Evolutionary conservation across 371 early-diverging fungal genomes (phyloP), one percentile per base, ranked within the genome.

Genomic region (Saksenaea vasiformis): DNA sequence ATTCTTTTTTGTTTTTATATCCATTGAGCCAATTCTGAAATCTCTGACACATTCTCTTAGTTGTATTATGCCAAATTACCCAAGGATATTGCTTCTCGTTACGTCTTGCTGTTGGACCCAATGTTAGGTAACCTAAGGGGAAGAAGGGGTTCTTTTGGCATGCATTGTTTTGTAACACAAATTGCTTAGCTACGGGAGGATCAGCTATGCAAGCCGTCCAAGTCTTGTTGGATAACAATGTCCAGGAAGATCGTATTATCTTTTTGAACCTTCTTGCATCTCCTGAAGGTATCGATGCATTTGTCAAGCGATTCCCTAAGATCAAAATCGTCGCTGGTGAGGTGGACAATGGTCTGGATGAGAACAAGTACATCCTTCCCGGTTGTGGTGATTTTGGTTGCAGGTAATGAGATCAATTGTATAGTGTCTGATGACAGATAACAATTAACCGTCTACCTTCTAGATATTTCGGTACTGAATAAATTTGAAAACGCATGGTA

Each of bases 331-430:
- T 93, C 39, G 89, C 90, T 26, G 94, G 92, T 35, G 93, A 89
- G 58, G 78, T 97, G 27, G 97, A 97, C 76, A 82, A 74, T 27
- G 87, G 91, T n/a, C 77, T 97, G 34, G 88, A 97, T 67, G 89
- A 79, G 5, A 79, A 87, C 53, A 90, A 92, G 78, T 96, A 91
- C 67, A 95, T 97, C 67, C 74, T 91, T n/a, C 97, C 97, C 35
- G 97, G 97, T 27, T 80, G 95, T 54, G 97, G 97, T 58, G 96
- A 97, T 78, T 97, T 95, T 76, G 96, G 96, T 68, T 90, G 90
- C 78, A 74, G 82, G 80, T 80, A 76, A 62, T 28, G 58, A 15
- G 44, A 10, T 36, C 34, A 37, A 14, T 26, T 14, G 24, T 15
- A 28, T 24, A 15, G 24, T 44, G 13, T 15, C 11, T 64, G n/a